Evolutionary conservation across 2,329 filamentous ascomycete genomes (phyloP).

Genomic region (Penicillium freii): DNA sequence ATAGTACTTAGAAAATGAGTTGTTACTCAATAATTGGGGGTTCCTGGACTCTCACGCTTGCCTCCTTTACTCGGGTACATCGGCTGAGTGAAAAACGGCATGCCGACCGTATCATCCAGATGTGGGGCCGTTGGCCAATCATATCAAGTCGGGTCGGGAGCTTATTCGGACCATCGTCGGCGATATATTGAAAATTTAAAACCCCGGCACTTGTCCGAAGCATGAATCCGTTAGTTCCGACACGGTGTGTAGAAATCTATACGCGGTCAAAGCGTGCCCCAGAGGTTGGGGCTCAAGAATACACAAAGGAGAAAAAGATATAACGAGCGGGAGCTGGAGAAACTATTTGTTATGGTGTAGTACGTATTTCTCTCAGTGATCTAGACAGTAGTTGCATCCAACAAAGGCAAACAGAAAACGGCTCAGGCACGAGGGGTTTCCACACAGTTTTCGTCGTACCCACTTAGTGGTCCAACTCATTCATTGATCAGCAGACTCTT

Average conservation of each 20-base stretch:
- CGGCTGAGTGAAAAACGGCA: conserved; percentile 9
- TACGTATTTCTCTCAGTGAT: neutral
- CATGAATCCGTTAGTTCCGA: neutral
- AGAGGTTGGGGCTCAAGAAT: neutral
- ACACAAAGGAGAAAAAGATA: neutral
- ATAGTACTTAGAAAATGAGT: rapidly evolving
- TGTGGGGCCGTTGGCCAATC: conserved; percentile 11
- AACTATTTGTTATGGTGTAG: no score
- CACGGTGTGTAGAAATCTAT: conserved; percentile 5
- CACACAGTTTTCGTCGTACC: neutral
- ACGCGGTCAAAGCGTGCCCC: neutral
- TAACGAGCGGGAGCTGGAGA: neutral
- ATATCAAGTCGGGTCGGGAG: conserved; percentile 15
- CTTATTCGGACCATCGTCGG: conserved; percentile 23
- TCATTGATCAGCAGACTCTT: conserved; percentile 3
- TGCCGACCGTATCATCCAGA: conserved; percentile 6
- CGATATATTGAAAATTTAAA: conserved; percentile 7
- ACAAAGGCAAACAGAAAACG: neutral
- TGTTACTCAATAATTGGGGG: no score
- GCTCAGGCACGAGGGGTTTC: neutral
- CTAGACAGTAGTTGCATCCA: neutral
- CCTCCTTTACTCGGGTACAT: neutral
- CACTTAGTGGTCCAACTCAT: neutral
- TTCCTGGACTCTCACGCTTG: no score
- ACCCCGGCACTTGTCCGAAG: conserved; percentile 12